phyloP scores from a whole-genome alignment of 768 basidiomycete genomes.

The Leucosporidium yakuticum region DNA sequence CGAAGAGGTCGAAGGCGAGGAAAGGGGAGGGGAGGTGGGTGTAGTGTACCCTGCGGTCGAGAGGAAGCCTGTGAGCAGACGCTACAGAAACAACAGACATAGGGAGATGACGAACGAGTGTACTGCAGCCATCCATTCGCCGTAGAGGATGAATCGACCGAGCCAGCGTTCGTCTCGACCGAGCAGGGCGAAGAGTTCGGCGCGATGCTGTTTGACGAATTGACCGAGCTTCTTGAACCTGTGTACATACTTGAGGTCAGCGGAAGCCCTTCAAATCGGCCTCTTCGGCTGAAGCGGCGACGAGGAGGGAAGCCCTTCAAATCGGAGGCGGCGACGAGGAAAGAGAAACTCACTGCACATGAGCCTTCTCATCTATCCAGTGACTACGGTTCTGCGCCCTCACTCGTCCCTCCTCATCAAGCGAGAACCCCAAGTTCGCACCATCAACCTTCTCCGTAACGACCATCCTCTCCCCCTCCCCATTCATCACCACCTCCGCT shows the following conservation, averaged over 20 bases:
- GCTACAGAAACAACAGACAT: too few relatives aligned
- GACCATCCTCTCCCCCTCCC: constrained; percentile 33
- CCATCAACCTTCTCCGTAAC: constrained; percentile 64
- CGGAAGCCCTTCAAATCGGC: too few relatives aligned
- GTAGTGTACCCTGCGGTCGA: constrained; percentile 49
- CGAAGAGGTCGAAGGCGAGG: constrained; percentile 58
- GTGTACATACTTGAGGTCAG: too few relatives aligned
- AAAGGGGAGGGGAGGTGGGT: constrained; percentile 54
- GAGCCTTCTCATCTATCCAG: constrained; percentile 54
- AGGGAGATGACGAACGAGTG: constrained; percentile 46
- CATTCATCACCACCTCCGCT: too few relatives aligned
- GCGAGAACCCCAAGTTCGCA: constrained; percentile 61
- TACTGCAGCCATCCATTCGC: constrained; percentile 60
- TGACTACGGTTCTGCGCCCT: constrained; percentile 61
- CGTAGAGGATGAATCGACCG: constrained; percentile 57
- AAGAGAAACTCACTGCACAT: constrained; percentile 47
- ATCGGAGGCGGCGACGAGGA: too few relatives aligned
- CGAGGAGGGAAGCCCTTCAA: too few relatives aligned
- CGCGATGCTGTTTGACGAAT: constrained; percentile 54
- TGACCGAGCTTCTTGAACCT: constrained; percentile 53
- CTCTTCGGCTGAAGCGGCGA: too few relatives aligned
- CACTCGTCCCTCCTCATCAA: constrained; percentile 50
- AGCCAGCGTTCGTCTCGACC: constrained; percentile 51
- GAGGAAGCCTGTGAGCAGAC: background rate
- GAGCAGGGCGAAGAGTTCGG: constrained; percentile 36